Evolutionary conservation across 164 flowering plant genomes (phyloP), one percentile per base, ranked within the genome.

Genomic region (Brasenia schreberi): DNA sequence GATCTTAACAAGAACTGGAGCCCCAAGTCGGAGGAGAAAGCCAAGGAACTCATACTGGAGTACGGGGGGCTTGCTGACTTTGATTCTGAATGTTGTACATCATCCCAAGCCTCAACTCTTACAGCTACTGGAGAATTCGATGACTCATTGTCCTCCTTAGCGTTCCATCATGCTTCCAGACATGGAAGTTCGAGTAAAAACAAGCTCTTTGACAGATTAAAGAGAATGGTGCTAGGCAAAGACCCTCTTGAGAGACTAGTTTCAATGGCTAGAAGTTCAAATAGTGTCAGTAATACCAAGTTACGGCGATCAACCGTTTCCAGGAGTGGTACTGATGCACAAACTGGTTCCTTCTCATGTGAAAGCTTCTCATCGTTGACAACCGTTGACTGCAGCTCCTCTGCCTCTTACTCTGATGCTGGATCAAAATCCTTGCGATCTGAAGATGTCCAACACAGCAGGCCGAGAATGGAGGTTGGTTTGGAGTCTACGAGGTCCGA

Each of bases 31-130:
- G 97, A 90, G 74, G 81, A 81, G 71, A 89, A 84, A 71, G 97
- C 96, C 33, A 95, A 95, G 76, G 74, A 85, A 68, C 85, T 95
- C 19, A 86, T 95, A 56, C 85, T 95, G n/a, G 89, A 92, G 63
- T 95, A 95, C 67, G 90, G 92, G n/a, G 2, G 72, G 59, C 42
- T 5, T 66, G 0, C 60, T 66, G 43, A 91, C 64, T 76, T 82
- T 42, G 88, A 87, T 69, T 82, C 77, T 1, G 92, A 81, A 1
- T 76, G 59, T 33, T 83, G 86, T 83, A 81, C 93, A 42, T 78
- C 84, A 62, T 87, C 94, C 7, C 56, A 49, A 49, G 56, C 56
- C 3, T 84, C 87, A 17, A 74, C 61, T 67, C 19, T 78, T 18
- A 80, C 95, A 6, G 92, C 87, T 52, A 76, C 83, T 4, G 82